Base-by-base conservation (phyloP, 2,329 filamentous ascomycete species). In the Phaeoacremonium minimum region DNA sequence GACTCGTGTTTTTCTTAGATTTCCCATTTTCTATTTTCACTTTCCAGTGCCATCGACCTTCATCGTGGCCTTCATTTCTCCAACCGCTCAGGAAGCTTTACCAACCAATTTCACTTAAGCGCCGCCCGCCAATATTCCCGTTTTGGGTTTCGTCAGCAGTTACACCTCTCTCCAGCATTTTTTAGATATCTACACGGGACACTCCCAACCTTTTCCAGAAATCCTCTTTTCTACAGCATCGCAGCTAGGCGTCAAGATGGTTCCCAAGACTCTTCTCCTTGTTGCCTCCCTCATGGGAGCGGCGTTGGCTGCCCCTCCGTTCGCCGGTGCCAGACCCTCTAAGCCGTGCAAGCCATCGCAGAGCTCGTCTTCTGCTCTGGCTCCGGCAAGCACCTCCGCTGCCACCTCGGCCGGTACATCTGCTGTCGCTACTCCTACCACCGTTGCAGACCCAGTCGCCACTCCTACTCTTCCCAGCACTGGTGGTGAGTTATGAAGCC, bases 381-480 rank as follows among this genome's bases (percentile, higher is more conserved):
- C n/a, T n/a, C n/a, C n/a, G n/a, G n/a, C n/a, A n/a, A n/a, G n/a
- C n/a, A n/a, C n/a, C n/a, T n/a, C n/a, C n/a, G n/a, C n/a, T n/a
- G n/a, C n/a, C n/a, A n/a, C n/a, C 22, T 26, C 22, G 9, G 35
- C 39, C 14, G n/a, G 22, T 11, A 19, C 36, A 7, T 28, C 33
- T 17, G 13, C 28, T 11, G 33, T 35, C 14, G 34, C 45, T n/a
- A 41, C n/a, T n/a, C n/a, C 42, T 19, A 30, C 38, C 32, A 30
- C 44, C 20, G 32, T 33, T 18, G 30, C 43, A 8, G 35, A 42
- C 9, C 31, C 38, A 13, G 43, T 41, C n/a, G 38, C 45, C 11
- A 46, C 45, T 13, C 56, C 60, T 30, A 51, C 44, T 15, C 53
- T 73, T 12, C 69, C 66, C 19, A 53, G 53, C 35, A 69, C 51